Conservation (phyloP, 73 alveolate genomes). For the Blepharisma japonicum region DNA sequence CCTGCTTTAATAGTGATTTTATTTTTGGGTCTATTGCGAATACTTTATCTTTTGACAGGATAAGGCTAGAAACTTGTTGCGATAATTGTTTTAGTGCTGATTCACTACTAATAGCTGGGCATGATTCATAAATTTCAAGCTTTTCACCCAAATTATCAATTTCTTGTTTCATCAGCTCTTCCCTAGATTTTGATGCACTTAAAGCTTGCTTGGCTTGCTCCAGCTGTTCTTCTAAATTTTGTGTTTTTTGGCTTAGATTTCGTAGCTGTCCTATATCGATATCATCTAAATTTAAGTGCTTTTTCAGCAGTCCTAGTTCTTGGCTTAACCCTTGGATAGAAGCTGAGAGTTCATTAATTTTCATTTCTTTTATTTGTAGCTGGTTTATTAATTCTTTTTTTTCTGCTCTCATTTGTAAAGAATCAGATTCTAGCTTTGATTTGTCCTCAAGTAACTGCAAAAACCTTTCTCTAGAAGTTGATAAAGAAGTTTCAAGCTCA, state of each 20-base stretch:
- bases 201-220: too few species aligned
- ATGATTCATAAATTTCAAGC: not conserved
- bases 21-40: not conserved
- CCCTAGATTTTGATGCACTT: too few species aligned
- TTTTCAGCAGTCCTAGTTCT: not conserved
- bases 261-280: not conserved
- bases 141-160: not conserved
- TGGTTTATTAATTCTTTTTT: slow-evolving; percentile 7
- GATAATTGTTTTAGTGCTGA: not conserved
- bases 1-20: not conserved
- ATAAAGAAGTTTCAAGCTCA: not conserved
- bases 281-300: not conserved
- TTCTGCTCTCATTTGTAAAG: not conserved
- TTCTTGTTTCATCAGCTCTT: not conserved
- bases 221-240: not conserved
- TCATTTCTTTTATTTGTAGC: not conserved
- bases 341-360: not conserved
- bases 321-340: not conserved
- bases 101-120: not conserved
- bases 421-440: not conserved
- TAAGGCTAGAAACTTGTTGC: not conserved
- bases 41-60: slow-evolving; percentile 12
- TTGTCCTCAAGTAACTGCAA: not conserved
- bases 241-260: slow-evolving; percentile 7
- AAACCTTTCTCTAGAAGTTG: slow-evolving; percentile 5